Evolutionary conservation across 2,329 filamentous ascomycete genomes (phyloP), one percentile per base, ranked within the genome.

Genomic region (Diaporthe vexans): DNA sequence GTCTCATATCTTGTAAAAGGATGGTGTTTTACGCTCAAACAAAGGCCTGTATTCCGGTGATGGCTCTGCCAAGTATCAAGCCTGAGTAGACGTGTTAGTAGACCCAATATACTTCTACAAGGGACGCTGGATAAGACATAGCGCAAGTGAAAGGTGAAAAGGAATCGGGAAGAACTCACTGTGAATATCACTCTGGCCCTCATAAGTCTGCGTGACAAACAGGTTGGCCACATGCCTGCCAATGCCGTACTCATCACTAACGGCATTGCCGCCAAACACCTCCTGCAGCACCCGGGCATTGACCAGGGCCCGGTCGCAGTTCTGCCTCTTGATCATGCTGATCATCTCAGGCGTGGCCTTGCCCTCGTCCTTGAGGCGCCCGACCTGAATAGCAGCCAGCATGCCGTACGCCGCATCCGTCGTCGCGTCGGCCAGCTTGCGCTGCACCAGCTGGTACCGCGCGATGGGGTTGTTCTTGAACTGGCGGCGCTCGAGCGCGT

Each of bases 161-260:
- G n/a, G 5, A 0, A 15, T 71, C 76, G 19, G 76, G 65, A 48
- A 9, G 46, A 72, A 90, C 94, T 89, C 86, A 96, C 95, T 91
- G 84, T 98, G 97, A 82, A 98, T 98, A 84, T 98, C 97, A 81
- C 95, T 98, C 85, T 98, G 97, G 29, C 97, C 97, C 85, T 99
- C 97, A 79, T 99, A 99, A 1, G 96, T 98, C 86, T 98, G 96
- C 72, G 96, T 97, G 71, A 99, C 97, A 83, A 97, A 99, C 77
- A 99, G 84, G 83, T 99, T 99, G 73, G 96, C 93, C 74, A 98
- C 97, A 86, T 98, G 97, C 77, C 97, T 91, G 21, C 95, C 97
- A 80, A 99, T 98, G 76, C 92, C 92, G 81, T 98, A 99, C 85
- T 99, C 97, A 80, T 99, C 97, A 81, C 95, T 98, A 67, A 97